These are phyloP conservation scores for Diaporthe aspalathi DNA, from an alignment of 2,329 filamentous ascomycete species.

Conservation along the genomic window DNA sequence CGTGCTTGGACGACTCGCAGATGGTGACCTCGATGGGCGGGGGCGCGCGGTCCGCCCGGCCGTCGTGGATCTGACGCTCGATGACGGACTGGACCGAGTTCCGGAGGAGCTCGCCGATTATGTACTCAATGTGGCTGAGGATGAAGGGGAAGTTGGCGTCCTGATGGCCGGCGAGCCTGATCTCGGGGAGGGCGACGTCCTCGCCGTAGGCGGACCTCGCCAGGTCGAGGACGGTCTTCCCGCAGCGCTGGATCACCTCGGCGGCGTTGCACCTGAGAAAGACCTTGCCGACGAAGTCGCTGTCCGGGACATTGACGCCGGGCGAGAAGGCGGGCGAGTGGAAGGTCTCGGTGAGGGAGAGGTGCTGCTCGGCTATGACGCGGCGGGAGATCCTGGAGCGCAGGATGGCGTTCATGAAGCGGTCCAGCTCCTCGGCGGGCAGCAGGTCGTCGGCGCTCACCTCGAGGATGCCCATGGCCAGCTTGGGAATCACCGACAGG, in stretches of 20 bases:
- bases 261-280: slow-evolving; percentile 92
- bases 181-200: slow-evolving; percentile 78
- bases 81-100: slow-evolving; percentile 95
- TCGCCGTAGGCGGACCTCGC: slow-evolving; percentile 80
- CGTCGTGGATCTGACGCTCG: slow-evolving; percentile 69
- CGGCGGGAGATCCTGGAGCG: slow-evolving; percentile 92
- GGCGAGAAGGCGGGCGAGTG: slow-evolving; percentile 89
- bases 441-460: slow-evolving; percentile 78
- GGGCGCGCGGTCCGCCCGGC: slow-evolving; percentile 55
- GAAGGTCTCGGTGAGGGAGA: slow-evolving; percentile 94
- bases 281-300: slow-evolving; percentile 94
- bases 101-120: slow-evolving; percentile 91
- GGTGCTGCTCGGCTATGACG: slow-evolving; percentile 97
- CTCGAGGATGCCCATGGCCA: slow-evolving; percentile 94
- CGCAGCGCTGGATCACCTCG: slow-evolving; percentile 88
- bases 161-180: slow-evolving; percentile 85
- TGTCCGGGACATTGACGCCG: slow-evolving; percentile 75
- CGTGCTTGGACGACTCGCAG: slow-evolving; percentile 92
- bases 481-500: slow-evolving; percentile 90
- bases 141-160: slow-evolving; percentile 97
- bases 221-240: slow-evolving; percentile 78
- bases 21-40: slow-evolving; percentile 94
- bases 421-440: slow-evolving; percentile 83
- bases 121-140: slow-evolving; percentile 94
- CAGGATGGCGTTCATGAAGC: slow-evolving; percentile 94